These are phyloP conservation scores for Acer campestre DNA, from an alignment of 345 rosid species.

Conservation along the genomic window DNA sequence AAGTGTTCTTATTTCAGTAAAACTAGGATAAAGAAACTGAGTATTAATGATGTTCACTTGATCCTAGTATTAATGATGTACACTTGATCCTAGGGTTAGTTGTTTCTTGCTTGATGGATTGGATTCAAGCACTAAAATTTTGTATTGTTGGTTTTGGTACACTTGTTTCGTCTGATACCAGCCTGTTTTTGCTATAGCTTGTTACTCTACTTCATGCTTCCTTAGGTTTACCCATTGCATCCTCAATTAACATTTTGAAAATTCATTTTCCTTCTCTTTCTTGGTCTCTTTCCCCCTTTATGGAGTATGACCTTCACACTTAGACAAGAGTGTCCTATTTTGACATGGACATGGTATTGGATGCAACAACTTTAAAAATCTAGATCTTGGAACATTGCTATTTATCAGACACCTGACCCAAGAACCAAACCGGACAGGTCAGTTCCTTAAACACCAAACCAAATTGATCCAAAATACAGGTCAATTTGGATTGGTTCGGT, in stretches of 20 bases:
- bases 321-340: neutral
- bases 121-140: neutral
- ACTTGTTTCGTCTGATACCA: neutral
- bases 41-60: neutral
- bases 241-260: neutral
- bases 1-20: neutral
- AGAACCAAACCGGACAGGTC: neutral
- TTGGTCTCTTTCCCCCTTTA: neutral
- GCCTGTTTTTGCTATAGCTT: neutral
- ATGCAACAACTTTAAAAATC: neutral
- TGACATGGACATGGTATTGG: neutral
- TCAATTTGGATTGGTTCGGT: too few relatives aligned
- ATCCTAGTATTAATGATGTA: neutral
- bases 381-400: neutral
- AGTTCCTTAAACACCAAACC: neutral
- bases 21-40: neutral
- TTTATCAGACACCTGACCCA: neutral
- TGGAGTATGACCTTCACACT: neutral
- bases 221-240: neutral
- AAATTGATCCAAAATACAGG: too few relatives aligned
- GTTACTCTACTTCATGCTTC: neutral
- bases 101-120: neutral
- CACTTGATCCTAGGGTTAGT: neutral
- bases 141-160: neutral
- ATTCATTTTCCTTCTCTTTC: neutral